Evolutionary conservation across 257 asterid genomes (phyloP).

Genomic region (Plantago elongata): DNA sequence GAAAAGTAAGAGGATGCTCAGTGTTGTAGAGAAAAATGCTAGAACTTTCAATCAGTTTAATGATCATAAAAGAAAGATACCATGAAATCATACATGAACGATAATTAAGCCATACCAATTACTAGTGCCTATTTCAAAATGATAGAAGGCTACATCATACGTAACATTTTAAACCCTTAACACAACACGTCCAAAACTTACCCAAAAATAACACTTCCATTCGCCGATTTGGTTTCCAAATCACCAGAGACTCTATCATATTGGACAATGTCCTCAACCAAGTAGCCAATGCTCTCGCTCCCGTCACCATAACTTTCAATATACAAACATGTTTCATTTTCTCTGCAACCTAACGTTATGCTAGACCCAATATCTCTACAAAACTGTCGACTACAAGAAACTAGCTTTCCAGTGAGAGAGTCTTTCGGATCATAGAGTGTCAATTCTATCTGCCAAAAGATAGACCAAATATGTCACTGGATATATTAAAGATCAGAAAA

Average conservation of each 20-base stretch:
- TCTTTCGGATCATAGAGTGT: constrained; percentile 70
- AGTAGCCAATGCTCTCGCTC: constrained; percentile 87
- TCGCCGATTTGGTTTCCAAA: constrained; percentile 74
- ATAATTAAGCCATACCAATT: too few relatives aligned
- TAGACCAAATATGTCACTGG: constrained; percentile 20
- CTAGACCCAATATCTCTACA: constrained; percentile 66
- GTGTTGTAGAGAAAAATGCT: too few relatives aligned
- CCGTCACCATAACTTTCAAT: constrained; percentile 94
- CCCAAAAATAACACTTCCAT: constrained; percentile 98
- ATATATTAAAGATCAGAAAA: constrained; percentile 15
- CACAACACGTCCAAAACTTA: constrained; percentile 26
- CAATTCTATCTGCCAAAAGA: constrained; percentile 69
- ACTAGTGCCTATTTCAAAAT: too few relatives aligned
- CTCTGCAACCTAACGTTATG: constrained; percentile 51
- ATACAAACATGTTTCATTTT: constrained; percentile 73
- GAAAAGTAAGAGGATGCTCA: too few relatives aligned
- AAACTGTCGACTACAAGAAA: constrained; percentile 55
- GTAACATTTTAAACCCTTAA: not conserved
- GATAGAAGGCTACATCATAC: too few relatives aligned
- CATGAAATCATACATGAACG: too few relatives aligned
- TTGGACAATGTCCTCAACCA: constrained; percentile 84
- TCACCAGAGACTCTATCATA: constrained; percentile 96
- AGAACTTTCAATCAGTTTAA: too few relatives aligned
- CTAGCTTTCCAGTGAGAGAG: constrained; percentile 61
- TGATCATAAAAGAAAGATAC: too few relatives aligned